Percentiles rank a stretch among this genome's conserved stretches.
Evolutionary conservation across 1,139 yeast species (phyloP).

Genomic region (Pichia sp.): DNA sequence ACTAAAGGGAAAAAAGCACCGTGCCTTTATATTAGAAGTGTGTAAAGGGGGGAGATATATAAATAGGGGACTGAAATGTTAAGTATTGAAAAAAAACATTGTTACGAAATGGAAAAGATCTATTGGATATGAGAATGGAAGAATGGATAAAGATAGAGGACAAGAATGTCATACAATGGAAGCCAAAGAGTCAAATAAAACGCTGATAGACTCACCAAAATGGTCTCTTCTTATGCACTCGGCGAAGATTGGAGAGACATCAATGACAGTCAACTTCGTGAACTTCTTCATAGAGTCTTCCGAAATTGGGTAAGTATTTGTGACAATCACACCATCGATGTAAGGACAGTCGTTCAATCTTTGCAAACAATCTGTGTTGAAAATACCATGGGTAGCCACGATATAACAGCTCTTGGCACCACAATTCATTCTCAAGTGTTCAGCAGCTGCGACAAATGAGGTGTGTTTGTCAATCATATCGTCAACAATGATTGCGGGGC

Average conservation of each 20-base stretch:
- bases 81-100: not conserved
- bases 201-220: conserved; percentile 93
- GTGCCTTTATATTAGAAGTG: conserved; percentile 3
- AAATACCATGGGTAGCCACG: conserved; percentile 93
- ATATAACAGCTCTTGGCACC: conserved; percentile 91
- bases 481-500: conserved; percentile 89
- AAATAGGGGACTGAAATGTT: not conserved
- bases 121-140: not conserved
- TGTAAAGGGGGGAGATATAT: not conserved
- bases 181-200: conserved; percentile 80
- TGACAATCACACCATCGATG: conserved; percentile 86
- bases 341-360: conserved; percentile 71
- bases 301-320: conserved; percentile 90
- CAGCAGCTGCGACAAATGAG: conserved; percentile 94
- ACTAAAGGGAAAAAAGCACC: conserved; percentile 13
- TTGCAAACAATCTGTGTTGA: conserved; percentile 82
- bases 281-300: conserved; percentile 53
- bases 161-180: conserved; percentile 44
- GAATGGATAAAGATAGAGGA: conserved; percentile 3
- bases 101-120: conserved; percentile 8
- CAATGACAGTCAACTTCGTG: conserved; percentile 76
- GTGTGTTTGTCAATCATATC: conserved; percentile 96
- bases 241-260: conserved; percentile 91
- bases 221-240: conserved; percentile 98
- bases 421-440: conserved; percentile 89